Base-by-base conservation (phyloP, 257 asterid species). In the Salvia rosmarinus region DNA sequence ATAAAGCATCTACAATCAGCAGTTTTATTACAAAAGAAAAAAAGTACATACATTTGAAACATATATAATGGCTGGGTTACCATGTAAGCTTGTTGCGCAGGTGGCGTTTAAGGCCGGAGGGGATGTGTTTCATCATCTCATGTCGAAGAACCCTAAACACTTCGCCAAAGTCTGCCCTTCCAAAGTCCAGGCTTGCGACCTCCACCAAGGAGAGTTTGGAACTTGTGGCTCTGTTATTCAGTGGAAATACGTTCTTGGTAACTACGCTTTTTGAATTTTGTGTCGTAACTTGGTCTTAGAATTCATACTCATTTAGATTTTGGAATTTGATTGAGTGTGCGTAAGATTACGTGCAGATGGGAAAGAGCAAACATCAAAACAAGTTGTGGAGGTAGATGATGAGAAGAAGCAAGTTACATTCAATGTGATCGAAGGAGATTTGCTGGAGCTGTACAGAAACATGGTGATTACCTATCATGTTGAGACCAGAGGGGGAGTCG, bases 51-150 rank as follows among this genome's bases (percentile, higher is more conserved):
- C 1, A 5, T 37, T 6, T 6, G 42, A 37, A 37, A 37, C 6
- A 50, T 0, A 51, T 51, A 20, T 5, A 19, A 72, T 78, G 72
- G 79, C 64, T 0, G 49, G 68, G 10, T 17, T 78, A 55, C 67
- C 84, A 0, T 49, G 76, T n/a, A 72, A 30, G 71, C 5, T 80
- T 25, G 30, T 80, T 6, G 75, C 68, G 10, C 75, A 68, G 25
- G 57, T 68, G 4, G 79, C 78, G 2, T 80, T 80, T 49, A 80
- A 76, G 72, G 81, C 81, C 0, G 74, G 82, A 0, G 84, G 77
- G 0, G 72, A 77, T 13, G 68, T 76, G 58, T 80, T 72, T 25
- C 77, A 76, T 44, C 62, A 60, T 1, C 73, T 80, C 11, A 1
- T 80, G 0, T 25, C 71, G 0, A 62, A 70, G n/a, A 80, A 61